Evolutionary conservation across 345 rosid genomes (phyloP), one percentile per base, ranked within the genome.

Genomic region (Eucalyptus urophylla): DNA sequence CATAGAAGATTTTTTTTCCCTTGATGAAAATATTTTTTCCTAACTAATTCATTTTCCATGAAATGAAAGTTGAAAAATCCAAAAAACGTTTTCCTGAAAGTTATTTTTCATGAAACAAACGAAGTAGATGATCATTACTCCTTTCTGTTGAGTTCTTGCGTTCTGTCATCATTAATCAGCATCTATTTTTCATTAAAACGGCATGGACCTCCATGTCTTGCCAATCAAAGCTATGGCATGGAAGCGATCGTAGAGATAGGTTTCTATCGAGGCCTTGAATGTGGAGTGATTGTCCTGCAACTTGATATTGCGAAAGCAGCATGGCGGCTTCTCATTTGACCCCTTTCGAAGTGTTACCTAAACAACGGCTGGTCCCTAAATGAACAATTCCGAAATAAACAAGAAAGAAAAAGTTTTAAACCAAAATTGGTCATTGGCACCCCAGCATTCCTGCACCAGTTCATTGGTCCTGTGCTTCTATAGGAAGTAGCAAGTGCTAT

Each of bases 41-140:
- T 0, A 53, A 19, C 5, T 53, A 19, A 53, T 1, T 53, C 24
- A 19, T 53, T 53, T 53, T 53, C 0, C 4, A 7, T 53, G 5
- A 8, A 53, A 53, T 0, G 5, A 53, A 53, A 0, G 11, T 19
- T 1, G 1, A 53, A 53, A 53, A 19, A 53, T 53, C 2, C 10
- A 0, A 0, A 19, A 53, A 53, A 53, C 0, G 5, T 53, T 8
- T 40, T 53, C 0, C 1, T 8, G 5, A 21, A 53, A 21, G 58
- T 53, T 21, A 53, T 2, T 4, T 53, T 53, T 0, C 58, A 8
- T 53, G 0, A 21, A 21, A 19, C 25, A 53, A 21, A 21, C 2
- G 0, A 21, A 53, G 0, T 50, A 86, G 87, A 54, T 49, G 13
- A 45, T 15, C 0, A 21, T 27, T 24, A 43, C 49, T 47, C 40